Evolutionary conservation across 2,329 filamentous ascomycete species (phyloP), one percentile per base, ranked within the genome.

Genomic region (Cryphonectria parasitica): DNA sequence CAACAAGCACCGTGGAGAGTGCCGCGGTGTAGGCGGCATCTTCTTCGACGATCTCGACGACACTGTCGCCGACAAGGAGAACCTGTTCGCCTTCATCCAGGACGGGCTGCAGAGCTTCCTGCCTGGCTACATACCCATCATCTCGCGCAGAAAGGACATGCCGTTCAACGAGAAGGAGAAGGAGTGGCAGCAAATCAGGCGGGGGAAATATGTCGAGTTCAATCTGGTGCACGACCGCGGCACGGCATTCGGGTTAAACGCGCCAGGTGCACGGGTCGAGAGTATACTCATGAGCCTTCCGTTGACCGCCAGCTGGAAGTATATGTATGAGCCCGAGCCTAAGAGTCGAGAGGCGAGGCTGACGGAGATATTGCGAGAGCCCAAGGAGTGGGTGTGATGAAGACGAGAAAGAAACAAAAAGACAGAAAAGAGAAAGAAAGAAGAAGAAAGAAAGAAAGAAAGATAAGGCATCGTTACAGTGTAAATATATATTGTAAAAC

Each of bases 21-120:
- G 89, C 63, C 91, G 96, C 64, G 96, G 96, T 69, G 84, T 99
- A 45, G 96, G 96, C 67, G 96, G 96, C 68, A 98, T 99, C 81
- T 99, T 99, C 88, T 99, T 99, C 78, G 96, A 99, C 81, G 96
- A 99, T 79, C 86, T 99, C 19, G 96, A 99, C 79, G 92, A 92
- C 76, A 88, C 89, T 1, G 92, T 95, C 76, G 93, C 94, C 72
- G 93, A 96, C 77, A 91, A 93, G 75, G 95, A 98, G 79, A 93
- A 94, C 75, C 88, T 95, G 0, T 98, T 99, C 79, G 89, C 92
- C 22, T 98, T 98, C 76, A 89, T 95, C 68, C 92, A 95, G 78
- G 93, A 95, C 78, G 93, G 92, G 76, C 85, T 98, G 69, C 89
- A 90, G 72, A 91, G 94, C 13, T 99, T 99, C 85, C 80, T 98